Evolutionary conservation across 305 asterid genomes (phyloP).

Genomic region (Euphrasia arctica): DNA sequence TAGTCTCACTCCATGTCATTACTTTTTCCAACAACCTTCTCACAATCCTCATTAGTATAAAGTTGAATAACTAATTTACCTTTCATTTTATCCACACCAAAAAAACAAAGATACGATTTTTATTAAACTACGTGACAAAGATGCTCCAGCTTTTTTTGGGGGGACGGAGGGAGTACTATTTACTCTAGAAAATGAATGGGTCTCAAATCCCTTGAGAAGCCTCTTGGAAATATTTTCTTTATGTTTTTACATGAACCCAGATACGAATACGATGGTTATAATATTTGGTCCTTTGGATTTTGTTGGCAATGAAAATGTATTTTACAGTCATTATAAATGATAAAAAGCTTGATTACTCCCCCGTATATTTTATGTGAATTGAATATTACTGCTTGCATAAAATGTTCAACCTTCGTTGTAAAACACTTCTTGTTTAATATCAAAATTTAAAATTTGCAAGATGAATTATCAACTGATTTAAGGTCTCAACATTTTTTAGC

Average conservation of each 20-base stretch:
- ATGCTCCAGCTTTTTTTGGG: too few relatives aligned
- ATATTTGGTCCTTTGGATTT: not conserved
- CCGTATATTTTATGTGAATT: slow-evolving; percentile 2
- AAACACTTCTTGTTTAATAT: not conserved
- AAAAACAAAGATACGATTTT: too few relatives aligned
- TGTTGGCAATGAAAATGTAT: slow-evolving; percentile 12
- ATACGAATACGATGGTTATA: not conserved
- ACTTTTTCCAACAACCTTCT: too few relatives aligned
- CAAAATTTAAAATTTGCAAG: slow-evolving; percentile 4
- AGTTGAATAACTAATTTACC: too few relatives aligned
- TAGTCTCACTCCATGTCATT: too few relatives aligned
- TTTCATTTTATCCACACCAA: too few relatives aligned
- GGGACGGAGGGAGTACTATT: not conserved
- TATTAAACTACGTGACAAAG: too few relatives aligned
- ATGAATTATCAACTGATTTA: slow-evolving; percentile 23
- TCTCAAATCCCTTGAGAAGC: not conserved
- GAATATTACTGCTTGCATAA: slow-evolving; percentile 14
- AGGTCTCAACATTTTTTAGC: slow-evolving; percentile 39
- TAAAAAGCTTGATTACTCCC: slow-evolving; percentile 5
- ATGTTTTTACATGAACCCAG: not conserved
- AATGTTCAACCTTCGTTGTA: not conserved
- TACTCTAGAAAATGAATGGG: not conserved
- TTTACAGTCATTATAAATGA: not conserved
- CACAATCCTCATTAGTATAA: too few relatives aligned
- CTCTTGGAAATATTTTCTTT: not conserved